Base-by-base conservation (phyloP, 768 basidiomycete species). In the Russula earlei region DNA sequence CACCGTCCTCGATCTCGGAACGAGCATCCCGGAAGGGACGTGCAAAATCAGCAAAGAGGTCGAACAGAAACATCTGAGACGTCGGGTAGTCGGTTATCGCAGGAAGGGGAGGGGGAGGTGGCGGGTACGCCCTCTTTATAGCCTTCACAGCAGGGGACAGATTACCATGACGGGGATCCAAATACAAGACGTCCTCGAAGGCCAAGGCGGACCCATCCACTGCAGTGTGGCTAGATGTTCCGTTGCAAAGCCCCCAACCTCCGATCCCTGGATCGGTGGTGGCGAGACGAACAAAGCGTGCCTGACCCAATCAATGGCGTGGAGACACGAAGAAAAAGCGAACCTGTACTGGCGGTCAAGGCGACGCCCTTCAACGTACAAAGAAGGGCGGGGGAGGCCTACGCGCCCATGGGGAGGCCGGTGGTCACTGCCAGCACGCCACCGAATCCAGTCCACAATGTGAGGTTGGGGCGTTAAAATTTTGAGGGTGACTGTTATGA, bases 1-100 rank as follows among this genome's bases (percentile, higher is more conserved):
- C 56, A 33, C 50, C 52, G 38, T 52, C 50, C 17, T 47, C 56
- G 9, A 57, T 48, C 12, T 19, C 31, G 14, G 19, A 17, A n/a
- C 17, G 8, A 14, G 24, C 4, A 15, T 31, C 10, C 45, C 56
- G 25, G 38, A 52, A 57, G 31, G 56, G 33, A 36, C 37, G 44
- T 20, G 43, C 15, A 1, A 46, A 25, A n/a, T 49, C 40, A 10
- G 50, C 10, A 24, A 57, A 36, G 24, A 57, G 17, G 17, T 47
- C 25, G 11, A 57, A 52, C 10, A 31, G 44, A 42, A 47, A 52
- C 50, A 57, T 57, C 40, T 48, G 19, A 15, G 0, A 12, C 40
- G 10, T 29, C 7, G 22, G 12, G 12, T n/a, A 20, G 25, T 46
- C 22, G 9, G 25, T 31, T 46, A 11, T 12, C 1, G 34, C 17